Base-by-base conservation (phyloP, 345 rosid species). In the Murraya paniculata region DNA sequence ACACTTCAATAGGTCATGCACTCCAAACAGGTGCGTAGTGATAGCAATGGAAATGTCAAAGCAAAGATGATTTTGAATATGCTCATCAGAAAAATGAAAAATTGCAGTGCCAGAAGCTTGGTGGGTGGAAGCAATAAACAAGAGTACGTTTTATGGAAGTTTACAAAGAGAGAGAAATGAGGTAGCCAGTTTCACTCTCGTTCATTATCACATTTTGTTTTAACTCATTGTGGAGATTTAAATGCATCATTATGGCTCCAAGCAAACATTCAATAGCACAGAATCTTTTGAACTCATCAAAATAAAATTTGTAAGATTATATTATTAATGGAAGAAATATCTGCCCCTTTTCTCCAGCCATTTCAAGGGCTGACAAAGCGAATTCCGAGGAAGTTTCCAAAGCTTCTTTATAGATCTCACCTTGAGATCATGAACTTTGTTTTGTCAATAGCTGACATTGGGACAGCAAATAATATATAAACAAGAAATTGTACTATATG, bases 261-360 rank as follows among this genome's bases (percentile, higher is more conserved):
- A 73, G 85, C 88, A 83, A 83, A 85, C 90, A 85, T 87, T 87
- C 90, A 87, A n/a, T n/a, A n/a, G 77, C 76, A 76, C 71, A 77
- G 84, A 84, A 86, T 81, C 81, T 82, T 82, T 82, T 76, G 84
- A 80, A 72, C 58, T 66, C 70, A 41, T 36, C 84, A 73, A 84
- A 41, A 45, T 45, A 70, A 74, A 60, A 65, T 59, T 59, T 68
- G 53, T 21, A 27, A 41, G 25, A 48, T 48, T 69, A 69, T 4
- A 10, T 33, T 55, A 7, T 28, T 45, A 64, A 35, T 62, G 30
- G 39, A 64, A 73, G 68, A 69, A 67, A 58, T 59, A 50, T 68
- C 48, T 3, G 59, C 33, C 57, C 45, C 55, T 45, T 66, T 69
- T 77, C 77, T 78, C 57, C 55, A 33, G 66, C 73, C 80, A 31